A percentile compares a stretch with the other conserved stretches of the same genome.
Evolutionary conservation across 371 early-diverging fungal genomes (phyloP).

Genomic region (Parasitella parasitica): DNA sequence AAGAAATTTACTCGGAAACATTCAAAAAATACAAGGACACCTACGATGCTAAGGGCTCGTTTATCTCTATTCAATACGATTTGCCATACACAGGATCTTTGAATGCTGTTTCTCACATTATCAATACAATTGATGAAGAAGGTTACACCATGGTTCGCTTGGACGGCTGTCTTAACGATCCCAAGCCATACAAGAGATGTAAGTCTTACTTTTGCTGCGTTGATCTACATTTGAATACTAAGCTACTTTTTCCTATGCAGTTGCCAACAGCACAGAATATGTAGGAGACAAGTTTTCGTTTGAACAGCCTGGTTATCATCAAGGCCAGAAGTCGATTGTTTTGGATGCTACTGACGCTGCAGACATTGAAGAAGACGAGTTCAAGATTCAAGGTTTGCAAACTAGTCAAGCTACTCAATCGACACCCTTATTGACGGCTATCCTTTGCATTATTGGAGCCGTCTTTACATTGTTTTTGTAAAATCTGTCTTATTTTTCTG

Average conservation of each 20-base stretch:
- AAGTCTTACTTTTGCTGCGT: neutral
- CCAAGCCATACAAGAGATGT: conserved; percentile 55
- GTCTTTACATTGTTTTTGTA: neutral
- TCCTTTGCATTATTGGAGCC: neutral
- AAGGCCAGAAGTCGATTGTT: conserved; percentile 37
- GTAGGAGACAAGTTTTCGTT: conserved; percentile 49
- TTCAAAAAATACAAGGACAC: conserved; percentile 44
- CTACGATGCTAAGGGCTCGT: conserved; percentile 50
- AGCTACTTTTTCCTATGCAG: neutral
- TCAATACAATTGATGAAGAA: conserved; percentile 47
- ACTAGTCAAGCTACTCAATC: neutral
- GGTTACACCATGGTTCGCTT: conserved; percentile 61
- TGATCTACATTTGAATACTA: neutral
- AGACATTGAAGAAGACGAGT: conserved; percentile 1
- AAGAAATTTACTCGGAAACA: conserved; percentile 34
- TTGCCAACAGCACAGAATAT: conserved; percentile 24
- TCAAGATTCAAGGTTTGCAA: neutral
- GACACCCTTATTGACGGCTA: neutral
- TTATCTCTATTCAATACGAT: conserved; percentile 56
- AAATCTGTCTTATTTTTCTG: neutral
- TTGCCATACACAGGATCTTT: conserved; percentile 57
- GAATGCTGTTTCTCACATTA: conserved; percentile 42
- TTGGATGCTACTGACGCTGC: neutral
- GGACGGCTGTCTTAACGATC: conserved; percentile 58
- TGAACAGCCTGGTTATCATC: conserved; percentile 47